phyloP scores from a whole-genome alignment of 2,329 filamentous ascomycete species.

The Fusarium brevicatenulatum region DNA sequence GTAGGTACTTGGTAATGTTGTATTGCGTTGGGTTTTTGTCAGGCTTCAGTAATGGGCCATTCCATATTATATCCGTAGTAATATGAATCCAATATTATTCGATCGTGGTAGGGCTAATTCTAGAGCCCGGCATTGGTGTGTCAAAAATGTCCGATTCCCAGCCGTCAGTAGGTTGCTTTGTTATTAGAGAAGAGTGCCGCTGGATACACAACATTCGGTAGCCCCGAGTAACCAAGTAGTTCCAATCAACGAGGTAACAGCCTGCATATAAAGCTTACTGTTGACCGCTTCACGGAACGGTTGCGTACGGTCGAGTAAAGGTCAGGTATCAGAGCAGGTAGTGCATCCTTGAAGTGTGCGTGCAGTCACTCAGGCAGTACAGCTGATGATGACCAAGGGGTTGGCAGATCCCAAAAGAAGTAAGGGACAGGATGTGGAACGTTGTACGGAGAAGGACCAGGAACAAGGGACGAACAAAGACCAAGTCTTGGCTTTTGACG shows the following conservation, averaged over 20 bases:
- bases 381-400: conserved; percentile 24
- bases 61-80: conserved; percentile 4
- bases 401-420: conserved; percentile 27
- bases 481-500: conserved; percentile 5
- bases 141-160: conserved; percentile 33
- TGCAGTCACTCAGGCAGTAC: not conserved
- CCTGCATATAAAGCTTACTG: conserved; percentile 1
- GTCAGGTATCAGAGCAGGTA: conserved; percentile 13
- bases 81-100: conserved; percentile 13
- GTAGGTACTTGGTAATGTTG: conserved; percentile 3
- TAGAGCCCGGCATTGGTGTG: conserved; percentile 21
- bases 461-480: conserved; percentile 36
- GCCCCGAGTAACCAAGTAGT: conserved; percentile 23
- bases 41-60: conserved; percentile 24
- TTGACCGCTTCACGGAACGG: conserved; percentile 28
- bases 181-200: conserved; percentile 24
- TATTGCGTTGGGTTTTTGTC: conserved; percentile 33
- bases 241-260: conserved; percentile 34
- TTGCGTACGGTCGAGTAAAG: conserved; percentile 10
- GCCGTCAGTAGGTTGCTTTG: conserved; percentile 2
- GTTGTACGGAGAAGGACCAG: conserved; percentile 26
- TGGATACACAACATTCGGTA: conserved; percentile 30
- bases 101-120: conserved; percentile 25
- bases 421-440: conserved; percentile 32
- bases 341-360: not conserved